A percentile compares a stretch with the other conserved stretches of the same genome.
These are phyloP conservation scores for Lactarius pseudohatsudake DNA, from an alignment of 768 basidiomycete genomes.

Conservation along the genomic window DNA sequence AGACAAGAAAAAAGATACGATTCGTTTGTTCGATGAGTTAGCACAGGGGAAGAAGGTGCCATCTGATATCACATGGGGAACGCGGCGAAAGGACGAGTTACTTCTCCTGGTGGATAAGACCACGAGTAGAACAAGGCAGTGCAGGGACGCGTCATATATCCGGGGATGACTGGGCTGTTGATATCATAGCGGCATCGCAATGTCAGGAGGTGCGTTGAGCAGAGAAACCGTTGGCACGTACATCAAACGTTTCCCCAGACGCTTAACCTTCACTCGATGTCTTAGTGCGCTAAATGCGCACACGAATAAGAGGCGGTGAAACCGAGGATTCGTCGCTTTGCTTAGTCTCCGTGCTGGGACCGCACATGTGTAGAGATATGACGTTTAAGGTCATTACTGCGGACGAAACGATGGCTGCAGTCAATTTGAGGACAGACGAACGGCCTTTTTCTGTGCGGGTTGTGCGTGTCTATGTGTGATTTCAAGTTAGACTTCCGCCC, in stretches of 20 bases:
- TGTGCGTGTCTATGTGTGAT: neutral
- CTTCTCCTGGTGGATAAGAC: neutral
- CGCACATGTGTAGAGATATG: neutral
- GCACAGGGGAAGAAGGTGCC: neutral
- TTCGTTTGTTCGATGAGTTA: neutral
- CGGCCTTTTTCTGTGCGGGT: neutral
- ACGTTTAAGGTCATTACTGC: neutral
- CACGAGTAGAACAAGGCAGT: neutral
- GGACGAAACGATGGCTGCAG: neutral
- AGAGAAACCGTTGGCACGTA: neutral
- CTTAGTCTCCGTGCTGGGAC: neutral
- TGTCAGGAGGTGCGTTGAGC: neutral
- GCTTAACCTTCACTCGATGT: no score
- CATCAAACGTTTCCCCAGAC: neutral
- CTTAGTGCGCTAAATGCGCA: no score
- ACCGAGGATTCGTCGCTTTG: neutral
- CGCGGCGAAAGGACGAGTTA: neutral
- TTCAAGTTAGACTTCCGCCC: neutral
- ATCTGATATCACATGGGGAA: neutral
- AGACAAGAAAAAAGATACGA: neutral
- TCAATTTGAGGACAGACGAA: neutral
- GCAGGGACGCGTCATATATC: neutral
- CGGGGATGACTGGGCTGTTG: neutral
- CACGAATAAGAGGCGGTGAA: neutral
- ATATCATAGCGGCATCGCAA: neutral